A percentile compares a stretch with the other conserved stretches of the same genome.
Evolutionary conservation across 345 rosid genomes (phyloP).

Genomic region (Orychophragmus violaceus): DNA sequence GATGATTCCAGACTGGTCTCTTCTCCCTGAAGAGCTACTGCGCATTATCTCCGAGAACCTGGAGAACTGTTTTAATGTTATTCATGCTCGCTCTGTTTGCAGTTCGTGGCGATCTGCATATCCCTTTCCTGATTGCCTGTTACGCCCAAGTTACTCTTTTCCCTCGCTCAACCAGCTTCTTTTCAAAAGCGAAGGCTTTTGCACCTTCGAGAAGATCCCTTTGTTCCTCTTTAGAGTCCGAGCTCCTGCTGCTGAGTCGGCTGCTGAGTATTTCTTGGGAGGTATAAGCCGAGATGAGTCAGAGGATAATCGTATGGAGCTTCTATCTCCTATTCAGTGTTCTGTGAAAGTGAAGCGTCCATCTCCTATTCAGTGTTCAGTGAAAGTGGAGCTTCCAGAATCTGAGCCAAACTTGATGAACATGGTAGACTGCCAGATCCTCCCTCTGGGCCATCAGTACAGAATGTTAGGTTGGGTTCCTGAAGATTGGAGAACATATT

Average conservation of each 20-base stretch:
- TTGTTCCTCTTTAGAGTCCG: neutral
- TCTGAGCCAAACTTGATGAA: neutral
- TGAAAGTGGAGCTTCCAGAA: neutral
- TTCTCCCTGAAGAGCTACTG: neutral
- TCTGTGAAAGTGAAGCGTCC: conserved; percentile 7
- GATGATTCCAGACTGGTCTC: neutral
- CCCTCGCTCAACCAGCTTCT: neutral
- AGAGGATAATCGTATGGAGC: too few species aligned
- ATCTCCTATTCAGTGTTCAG: conserved; percentile 1
- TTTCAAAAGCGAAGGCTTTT: neutral
- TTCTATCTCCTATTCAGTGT: neutral
- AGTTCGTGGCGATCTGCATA: neutral
- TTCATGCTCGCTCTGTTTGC: conserved; percentile 17
- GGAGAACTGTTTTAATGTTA: neutral
- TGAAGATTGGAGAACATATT: neutral
- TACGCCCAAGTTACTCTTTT: neutral
- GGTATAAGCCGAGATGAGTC: neutral
- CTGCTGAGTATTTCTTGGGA: neutral
- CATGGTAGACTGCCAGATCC: neutral
- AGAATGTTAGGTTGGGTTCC: neutral
- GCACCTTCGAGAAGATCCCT: neutral
- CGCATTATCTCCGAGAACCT: neutral
- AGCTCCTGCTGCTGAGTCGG: neutral
- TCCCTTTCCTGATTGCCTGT: neutral
- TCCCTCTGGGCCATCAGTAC: neutral